phyloP scores from a whole-genome alignment of 352 stramenopile genomes.

The Aphanomyces stellatus region DNA sequence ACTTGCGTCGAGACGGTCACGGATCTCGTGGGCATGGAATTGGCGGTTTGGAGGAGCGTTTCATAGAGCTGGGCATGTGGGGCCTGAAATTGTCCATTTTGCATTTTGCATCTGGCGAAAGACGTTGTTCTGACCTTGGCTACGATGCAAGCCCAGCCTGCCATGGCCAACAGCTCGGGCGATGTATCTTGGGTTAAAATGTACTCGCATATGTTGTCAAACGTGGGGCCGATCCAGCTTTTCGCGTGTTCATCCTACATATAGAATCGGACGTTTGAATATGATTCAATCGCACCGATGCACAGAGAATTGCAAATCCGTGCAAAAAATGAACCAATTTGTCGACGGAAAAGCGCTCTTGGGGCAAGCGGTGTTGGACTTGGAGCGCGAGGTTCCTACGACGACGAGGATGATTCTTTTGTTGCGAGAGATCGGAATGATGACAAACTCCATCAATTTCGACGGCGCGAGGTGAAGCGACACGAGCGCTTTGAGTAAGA shows the following conservation, averaged over 20 bases:
- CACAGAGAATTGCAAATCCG: slow-evolving; percentile 13
- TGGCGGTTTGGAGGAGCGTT: not conserved
- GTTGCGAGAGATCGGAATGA: not conserved
- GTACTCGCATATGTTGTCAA: not conserved
- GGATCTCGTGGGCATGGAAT: not conserved
- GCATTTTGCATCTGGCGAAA: not conserved
- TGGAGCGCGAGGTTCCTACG: not conserved
- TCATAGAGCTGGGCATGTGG: not conserved
- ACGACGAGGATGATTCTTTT: not conserved
- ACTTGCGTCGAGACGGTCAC: not conserved
- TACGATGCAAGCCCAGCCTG: not conserved
- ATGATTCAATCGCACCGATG: not conserved
- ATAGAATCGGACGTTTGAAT: not conserved
- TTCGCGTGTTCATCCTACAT: not conserved
- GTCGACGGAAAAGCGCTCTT: slow-evolving; percentile 7
- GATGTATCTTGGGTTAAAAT: not conserved
- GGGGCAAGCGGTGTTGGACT: not conserved
- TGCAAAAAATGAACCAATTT: slow-evolving; percentile 7
- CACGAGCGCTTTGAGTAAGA: slow-evolving; percentile 5
- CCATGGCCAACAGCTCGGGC: slow-evolving; percentile 3
- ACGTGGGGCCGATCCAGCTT: not conserved
- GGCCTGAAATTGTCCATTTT: not conserved
- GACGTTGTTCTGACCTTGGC: not conserved
- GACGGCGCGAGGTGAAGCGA: not conserved
- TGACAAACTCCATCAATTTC: not conserved